These are phyloP conservation scores for Fusarium decemcellulare DNA, from an alignment of 2,329 filamentous ascomycete genomes.

Conservation along the genomic window DNA sequence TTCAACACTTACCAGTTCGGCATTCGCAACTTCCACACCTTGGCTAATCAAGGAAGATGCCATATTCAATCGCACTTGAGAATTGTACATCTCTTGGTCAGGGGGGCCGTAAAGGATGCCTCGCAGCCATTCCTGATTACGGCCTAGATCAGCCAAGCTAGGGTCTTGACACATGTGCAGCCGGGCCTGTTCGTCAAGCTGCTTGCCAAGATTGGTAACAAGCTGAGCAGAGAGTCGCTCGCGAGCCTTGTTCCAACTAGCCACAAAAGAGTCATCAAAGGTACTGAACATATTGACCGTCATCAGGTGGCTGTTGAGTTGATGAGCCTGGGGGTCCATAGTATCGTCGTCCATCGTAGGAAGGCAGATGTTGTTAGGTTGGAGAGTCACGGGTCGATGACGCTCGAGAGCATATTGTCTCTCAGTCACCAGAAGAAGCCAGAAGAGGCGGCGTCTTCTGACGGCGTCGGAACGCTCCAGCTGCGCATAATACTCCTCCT, in stretches of 20 bases:
- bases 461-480: slow-evolving; percentile 73
- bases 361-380: slow-evolving; percentile 74
- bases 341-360: slow-evolving; percentile 74
- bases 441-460: slow-evolving; percentile 77
- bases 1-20: slow-evolving; percentile 74
- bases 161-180: slow-evolving; percentile 67
- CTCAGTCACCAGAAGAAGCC: slow-evolving; percentile 80
- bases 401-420: slow-evolving; percentile 81
- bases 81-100: no score
- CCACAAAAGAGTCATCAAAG: slow-evolving; percentile 76
- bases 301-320: slow-evolving; percentile 70
- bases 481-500: slow-evolving; percentile 73
- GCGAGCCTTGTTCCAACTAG: slow-evolving; percentile 76
- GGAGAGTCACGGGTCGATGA: slow-evolving; percentile 78
- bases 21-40: slow-evolving; percentile 81
- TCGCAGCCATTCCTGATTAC: slow-evolving; percentile 76
- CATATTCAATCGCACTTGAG: slow-evolving; percentile 61
- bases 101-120: slow-evolving; percentile 57
- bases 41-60: slow-evolving; percentile 80
- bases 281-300: slow-evolving; percentile 75
- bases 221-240: slow-evolving; percentile 70
- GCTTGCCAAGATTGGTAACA: slow-evolving; percentile 72
- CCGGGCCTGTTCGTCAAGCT: slow-evolving; percentile 70
- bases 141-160: slow-evolving; percentile 68
- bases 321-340: slow-evolving; percentile 66